Percentiles rank a stretch among this genome's conserved stretches.
Conservation (phyloP, 164 flowering plant species). For the Nymphaea thermarum region DNA sequence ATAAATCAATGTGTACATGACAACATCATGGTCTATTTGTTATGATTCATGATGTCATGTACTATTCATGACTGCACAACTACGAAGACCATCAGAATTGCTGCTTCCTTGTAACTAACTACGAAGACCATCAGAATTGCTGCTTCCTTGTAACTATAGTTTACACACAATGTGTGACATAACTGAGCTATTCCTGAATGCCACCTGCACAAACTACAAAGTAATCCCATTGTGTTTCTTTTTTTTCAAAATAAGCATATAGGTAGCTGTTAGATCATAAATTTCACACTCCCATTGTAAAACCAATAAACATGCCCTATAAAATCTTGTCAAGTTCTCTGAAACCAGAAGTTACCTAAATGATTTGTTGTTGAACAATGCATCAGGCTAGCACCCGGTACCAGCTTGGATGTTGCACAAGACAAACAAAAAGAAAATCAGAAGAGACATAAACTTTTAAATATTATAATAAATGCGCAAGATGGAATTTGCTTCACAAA, state of each 20-base stretch:
- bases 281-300: too few species aligned
- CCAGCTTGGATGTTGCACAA: slow-evolving; percentile 81
- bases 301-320: too few species aligned
- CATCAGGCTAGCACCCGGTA: slow-evolving; percentile 89
- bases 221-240: too few species aligned
- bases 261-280: too few species aligned
- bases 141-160: too few species aligned
- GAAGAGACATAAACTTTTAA: not conserved
- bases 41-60: too few species aligned
- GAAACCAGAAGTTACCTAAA: slow-evolving; percentile 88
- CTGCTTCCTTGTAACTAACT: too few species aligned
- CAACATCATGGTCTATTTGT: too few species aligned
- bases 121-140: too few species aligned
- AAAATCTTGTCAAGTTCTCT: slow-evolving; percentile 83
- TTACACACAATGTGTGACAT: slow-evolving; percentile 93
- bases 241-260: too few species aligned
- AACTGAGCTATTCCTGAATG: slow-evolving; percentile 93
- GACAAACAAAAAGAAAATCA: slow-evolving; percentile 4
- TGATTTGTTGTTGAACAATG: slow-evolving; percentile 81
- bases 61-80: too few species aligned
- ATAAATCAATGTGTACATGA: not conserved
- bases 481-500: not conserved
- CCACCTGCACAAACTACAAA: slow-evolving; percentile 75
- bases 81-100: not conserved
- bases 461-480: not conserved